These are phyloP conservation scores for Colletotrichum liriopes DNA, from an alignment of 2,329 filamentous ascomycete species.

Conservation along the genomic window DNA sequence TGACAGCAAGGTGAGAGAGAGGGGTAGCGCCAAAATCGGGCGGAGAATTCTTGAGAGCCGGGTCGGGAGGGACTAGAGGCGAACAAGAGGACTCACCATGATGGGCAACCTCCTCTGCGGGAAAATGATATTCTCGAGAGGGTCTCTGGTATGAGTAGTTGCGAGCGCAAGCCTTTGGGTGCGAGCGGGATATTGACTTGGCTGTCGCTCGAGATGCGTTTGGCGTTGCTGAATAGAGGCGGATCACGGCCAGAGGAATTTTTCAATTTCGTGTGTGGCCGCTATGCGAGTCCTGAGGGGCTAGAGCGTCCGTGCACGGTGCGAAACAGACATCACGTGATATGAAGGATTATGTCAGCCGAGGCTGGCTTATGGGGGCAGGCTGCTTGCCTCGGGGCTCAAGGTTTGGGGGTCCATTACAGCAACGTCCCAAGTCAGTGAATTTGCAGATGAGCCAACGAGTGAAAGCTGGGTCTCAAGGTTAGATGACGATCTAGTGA, in stretches of 20 bases:
- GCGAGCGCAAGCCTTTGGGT: slow-evolving; percentile 53
- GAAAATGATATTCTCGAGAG: slow-evolving; percentile 54
- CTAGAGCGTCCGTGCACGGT: slow-evolving; percentile 46
- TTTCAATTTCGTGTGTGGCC: slow-evolving; percentile 65
- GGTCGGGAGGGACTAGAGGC: background rate
- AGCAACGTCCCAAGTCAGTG: background rate
- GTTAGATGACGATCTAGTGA: slow-evolving; percentile 4
- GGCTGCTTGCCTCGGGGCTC: background rate
- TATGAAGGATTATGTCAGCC: slow-evolving; percentile 49
- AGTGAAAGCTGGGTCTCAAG: background rate
- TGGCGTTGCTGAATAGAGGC: slow-evolving; percentile 44
- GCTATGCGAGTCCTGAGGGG: slow-evolving; percentile 61
- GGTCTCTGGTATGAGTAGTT: slow-evolving; percentile 52
- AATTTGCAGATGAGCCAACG: background rate
- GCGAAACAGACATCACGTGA: slow-evolving; percentile 52
- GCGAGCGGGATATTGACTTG: slow-evolving; percentile 55
- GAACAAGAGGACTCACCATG: slow-evolving; percentile 46
- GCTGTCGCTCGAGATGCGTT: slow-evolving; percentile 56
- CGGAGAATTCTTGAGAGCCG: slow-evolving; percentile 24
- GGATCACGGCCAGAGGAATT: slow-evolving; percentile 53
- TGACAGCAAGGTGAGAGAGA: slow-evolving; percentile 75
- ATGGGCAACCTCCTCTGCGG: slow-evolving; percentile 65
- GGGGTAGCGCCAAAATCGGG: slow-evolving; percentile 38
- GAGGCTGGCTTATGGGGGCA: background rate
- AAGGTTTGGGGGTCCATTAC: background rate